Evolutionary conservation across 768 basidiomycete species (phyloP).

Genomic region (Phaeolepiota aurea): DNA sequence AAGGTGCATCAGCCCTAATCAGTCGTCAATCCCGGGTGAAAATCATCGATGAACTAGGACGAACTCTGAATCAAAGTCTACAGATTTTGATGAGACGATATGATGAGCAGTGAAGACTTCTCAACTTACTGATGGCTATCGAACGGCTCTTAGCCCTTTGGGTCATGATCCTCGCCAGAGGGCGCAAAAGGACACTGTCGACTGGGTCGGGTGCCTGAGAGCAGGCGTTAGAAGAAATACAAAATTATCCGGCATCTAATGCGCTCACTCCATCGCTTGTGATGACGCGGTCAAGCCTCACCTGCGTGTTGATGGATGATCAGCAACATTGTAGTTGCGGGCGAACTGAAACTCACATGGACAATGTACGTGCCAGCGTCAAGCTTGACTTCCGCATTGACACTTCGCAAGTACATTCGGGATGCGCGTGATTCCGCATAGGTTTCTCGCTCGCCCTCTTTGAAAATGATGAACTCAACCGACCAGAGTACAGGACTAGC

Average conservation of each 20-base stretch:
- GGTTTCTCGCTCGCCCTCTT: slow-evolving; percentile 31
- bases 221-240: no score
- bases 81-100: no score
- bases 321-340: background rate
- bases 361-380: slow-evolving; percentile 36
- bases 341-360: slow-evolving; percentile 23
- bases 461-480: slow-evolving; percentile 43
- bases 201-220: background rate
- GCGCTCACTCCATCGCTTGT: slow-evolving; percentile 13
- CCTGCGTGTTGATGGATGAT: slow-evolving; percentile 10
- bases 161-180: slow-evolving; percentile 20
- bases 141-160: slow-evolving; percentile 38
- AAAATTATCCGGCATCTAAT: background rate
- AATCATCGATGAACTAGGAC: slow-evolving; percentile 4
- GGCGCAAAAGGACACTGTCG: background rate
- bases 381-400: slow-evolving; percentile 32
- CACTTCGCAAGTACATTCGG: slow-evolving; percentile 28
- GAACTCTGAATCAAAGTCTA: slow-evolving; percentile 27
- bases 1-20: slow-evolving; percentile 22
- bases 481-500: slow-evolving; percentile 34
- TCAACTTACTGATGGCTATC: slow-evolving; percentile 33
- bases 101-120: no score
- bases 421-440: slow-evolving; percentile 27
- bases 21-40: slow-evolving; percentile 8
- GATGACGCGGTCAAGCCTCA: slow-evolving; percentile 22